Conservation (phyloP, 768 basidiomycete genomes). For the Chlorophyllum brunneum region DNA sequence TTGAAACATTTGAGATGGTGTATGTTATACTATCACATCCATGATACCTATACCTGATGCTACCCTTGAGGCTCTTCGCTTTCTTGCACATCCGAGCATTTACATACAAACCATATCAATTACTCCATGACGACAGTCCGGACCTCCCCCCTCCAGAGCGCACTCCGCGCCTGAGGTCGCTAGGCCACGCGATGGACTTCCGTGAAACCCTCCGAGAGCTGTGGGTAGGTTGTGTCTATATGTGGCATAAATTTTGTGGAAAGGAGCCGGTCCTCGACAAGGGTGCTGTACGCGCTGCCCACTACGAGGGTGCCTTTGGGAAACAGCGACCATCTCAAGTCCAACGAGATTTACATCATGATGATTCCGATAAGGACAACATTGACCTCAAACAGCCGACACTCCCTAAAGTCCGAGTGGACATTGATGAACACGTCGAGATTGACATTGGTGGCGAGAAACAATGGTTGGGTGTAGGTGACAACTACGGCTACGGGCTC, state of each 20-base stretch:
- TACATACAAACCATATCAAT: conserved; percentile 60
- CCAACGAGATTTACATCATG: not conserved
- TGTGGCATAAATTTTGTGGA: conserved; percentile 49
- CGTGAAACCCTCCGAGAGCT: conserved; percentile 66
- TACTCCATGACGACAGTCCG: conserved; percentile 24
- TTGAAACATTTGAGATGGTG: conserved; percentile 78
- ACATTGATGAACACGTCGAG: conserved; percentile 38
- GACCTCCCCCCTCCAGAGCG: conserved; percentile 27
- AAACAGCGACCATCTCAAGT: conserved; percentile 24
- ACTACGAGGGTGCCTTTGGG: conserved; percentile 44
- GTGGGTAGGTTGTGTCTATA: conserved; percentile 53
- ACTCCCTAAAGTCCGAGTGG: conserved; percentile 31
- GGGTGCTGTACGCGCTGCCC: conserved; percentile 36
- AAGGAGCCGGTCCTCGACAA: conserved; percentile 48
- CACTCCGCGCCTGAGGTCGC: conserved; percentile 54
- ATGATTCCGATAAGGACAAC: conserved; percentile 13
- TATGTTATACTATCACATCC: conserved; percentile 26
- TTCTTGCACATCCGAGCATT: conserved; percentile 72
- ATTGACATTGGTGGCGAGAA: conserved; percentile 40
- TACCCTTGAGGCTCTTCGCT: conserved; percentile 48
- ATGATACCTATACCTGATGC: conserved; percentile 10
- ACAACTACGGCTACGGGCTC: conserved; percentile 42
- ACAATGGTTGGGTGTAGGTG: conserved; percentile 50
- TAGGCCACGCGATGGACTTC: conserved; percentile 65
- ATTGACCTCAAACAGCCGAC: conserved; percentile 13